Evolutionary conservation across 352 stramenopile genomes (phyloP), one percentile per base, ranked within the genome.

Genomic region (Phytophthora idaei): DNA sequence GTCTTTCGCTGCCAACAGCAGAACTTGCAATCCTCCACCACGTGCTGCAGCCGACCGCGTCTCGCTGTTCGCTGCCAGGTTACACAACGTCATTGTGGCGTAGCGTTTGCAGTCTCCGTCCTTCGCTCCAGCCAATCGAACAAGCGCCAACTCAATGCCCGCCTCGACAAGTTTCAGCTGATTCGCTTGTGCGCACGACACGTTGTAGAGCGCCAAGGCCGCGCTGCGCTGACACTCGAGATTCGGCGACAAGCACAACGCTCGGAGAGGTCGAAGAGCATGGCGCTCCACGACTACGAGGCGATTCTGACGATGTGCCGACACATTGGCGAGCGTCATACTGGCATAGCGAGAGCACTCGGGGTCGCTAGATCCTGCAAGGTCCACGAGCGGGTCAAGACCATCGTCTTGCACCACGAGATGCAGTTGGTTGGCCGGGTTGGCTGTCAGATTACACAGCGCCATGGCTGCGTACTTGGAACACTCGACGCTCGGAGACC

Each of bases 241-340:
- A 46, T 91, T 88, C 17, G 84, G 74, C 14, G 83, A 90, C 54
- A 90, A 86, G 34, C 91, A 88, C 17, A 98, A 80, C 14, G 71
- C 83, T 17, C 82, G 83, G 27, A 99, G 71, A 14, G 87, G 90
- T 5, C 64, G 64, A 27, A 99, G 58, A 8, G 80, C 92, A 15
- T 91, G 80, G 11, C 84, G 81, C 25, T 97, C 80, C 6, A 99
- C 90, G 42, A 99, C 89, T 21, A 93, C 61, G 17, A 95, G 69
- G 5, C 93, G 87, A 57, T 98, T 97, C 46, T 89, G 78, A 0
- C 90, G 76, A 57, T 98, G 90, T 6, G 92, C 94, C 0, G 95
- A 90, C 2, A 98, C 80, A 57, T 99, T 99, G 6, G 89, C 90
- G 4, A 99, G 69, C n/a, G 90, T 93, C 95, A 98, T 98, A 45